Base-by-base conservation (phyloP, 441 rosid genomes). In the Pelargonium hybrid region DNA sequence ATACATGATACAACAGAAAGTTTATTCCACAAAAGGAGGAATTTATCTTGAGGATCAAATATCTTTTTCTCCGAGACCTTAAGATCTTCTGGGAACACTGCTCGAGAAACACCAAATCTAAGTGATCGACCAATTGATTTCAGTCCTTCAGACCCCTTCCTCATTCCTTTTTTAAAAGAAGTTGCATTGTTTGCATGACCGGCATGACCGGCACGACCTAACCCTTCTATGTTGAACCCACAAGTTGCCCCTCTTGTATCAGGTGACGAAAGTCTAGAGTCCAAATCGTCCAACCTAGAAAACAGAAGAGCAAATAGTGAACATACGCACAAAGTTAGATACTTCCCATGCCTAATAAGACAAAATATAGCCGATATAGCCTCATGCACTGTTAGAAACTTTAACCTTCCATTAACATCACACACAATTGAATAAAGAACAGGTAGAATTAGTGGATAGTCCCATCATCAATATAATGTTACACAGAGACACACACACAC, bases 1-100 rank as follows among this genome's bases (percentile, higher is more conserved):
- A 95, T 90, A 81, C 98, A 92, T 47, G 98, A 88, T 72, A 87
- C 6, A 26, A 89, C 84, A 69, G 93, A 92, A 0, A 92, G 79
- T 74, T 82, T 90, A 76, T 95, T 90, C 83, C 96, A 95, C 20
- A 79, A 74, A 78, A 88, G 72, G 59, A 95, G 94, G 78, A 86
- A 87, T 75, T 92, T 92, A 78, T 89, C 95, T 62, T 95, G 96
- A 62, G 99, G 99, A 84, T 95, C 96, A 74, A 95, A 83, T 61
- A 95, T 90, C 80, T 87, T 92, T 77, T 83, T 90, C 76, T 90
- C 95, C 1, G 98, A 92, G 62, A 68, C 90, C 80, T 92, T 85
- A 75, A 95, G 92, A 80, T 95, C 99, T 83, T 95, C 99, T 0
- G 99, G 95, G 73, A 92, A 95, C 48, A 95, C 97, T 0, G 93